phyloP scores from a whole-genome alignment of 225 moss, liverwort and hornwort species.

The Sphagnum contortum region DNA sequence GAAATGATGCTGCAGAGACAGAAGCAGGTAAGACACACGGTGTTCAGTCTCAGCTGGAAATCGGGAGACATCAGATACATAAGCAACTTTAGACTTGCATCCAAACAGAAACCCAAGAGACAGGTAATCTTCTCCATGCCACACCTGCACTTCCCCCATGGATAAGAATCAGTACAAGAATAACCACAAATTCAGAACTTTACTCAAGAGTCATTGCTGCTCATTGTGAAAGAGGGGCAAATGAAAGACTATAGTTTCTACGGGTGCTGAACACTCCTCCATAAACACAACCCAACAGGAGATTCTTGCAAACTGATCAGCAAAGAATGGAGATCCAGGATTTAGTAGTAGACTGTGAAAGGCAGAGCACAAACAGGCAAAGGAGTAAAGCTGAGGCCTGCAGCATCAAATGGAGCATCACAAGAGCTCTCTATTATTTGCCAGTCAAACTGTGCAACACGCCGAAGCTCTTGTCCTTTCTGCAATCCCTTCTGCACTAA shows the following conservation, averaged over 20 bases:
- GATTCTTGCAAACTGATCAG: too few relatives aligned
- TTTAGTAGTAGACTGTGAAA: neutral
- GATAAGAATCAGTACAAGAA: neutral
- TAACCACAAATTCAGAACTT: neutral
- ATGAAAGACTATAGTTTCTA: too few relatives aligned
- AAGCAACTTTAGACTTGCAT: constrained; percentile 57
- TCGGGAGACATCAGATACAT: constrained; percentile 97
- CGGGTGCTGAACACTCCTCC: too few relatives aligned
- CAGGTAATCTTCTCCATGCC: constrained; percentile 85
- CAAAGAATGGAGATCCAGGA: too few relatives aligned
- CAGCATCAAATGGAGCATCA: constrained; percentile 54
- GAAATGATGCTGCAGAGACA: too few relatives aligned
- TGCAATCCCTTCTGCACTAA: constrained; percentile 43
- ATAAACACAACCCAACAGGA: too few relatives aligned
- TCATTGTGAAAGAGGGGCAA: too few relatives aligned
- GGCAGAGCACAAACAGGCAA: constrained; percentile 49
- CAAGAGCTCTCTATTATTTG: constrained; percentile 66
- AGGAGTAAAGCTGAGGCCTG: constrained; percentile 71
- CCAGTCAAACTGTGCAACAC: constrained; percentile 96
- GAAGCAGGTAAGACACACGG: constrained; percentile 20
- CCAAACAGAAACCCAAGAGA: constrained; percentile 90
- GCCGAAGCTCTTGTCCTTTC: constrained; percentile 70
- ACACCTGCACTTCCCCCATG: constrained; percentile 45
- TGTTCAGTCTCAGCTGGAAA: constrained; percentile 71
- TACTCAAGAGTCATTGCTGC: too few relatives aligned